Percentiles rank a stretch among this genome's conserved stretches.
phyloP scores from a whole-genome alignment of 805 yeast genomes.

The Pichia heedii region DNA sequence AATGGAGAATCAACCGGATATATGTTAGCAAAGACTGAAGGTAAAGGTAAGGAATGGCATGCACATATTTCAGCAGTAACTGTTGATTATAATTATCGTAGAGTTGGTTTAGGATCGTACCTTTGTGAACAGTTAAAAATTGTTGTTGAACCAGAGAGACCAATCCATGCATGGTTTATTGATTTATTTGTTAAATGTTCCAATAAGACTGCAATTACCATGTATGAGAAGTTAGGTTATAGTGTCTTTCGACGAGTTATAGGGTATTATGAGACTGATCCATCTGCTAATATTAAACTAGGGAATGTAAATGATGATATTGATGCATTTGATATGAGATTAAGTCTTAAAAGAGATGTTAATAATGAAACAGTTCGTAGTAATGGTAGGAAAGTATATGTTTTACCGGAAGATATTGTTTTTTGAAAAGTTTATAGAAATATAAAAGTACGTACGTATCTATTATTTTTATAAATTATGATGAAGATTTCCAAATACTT shows the following conservation, averaged over 20 bases:
- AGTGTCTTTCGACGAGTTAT: conserved; percentile 78
- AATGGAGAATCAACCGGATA: conserved; percentile 45
- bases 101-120: conserved; percentile 78
- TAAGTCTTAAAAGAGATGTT: conserved; percentile 49
- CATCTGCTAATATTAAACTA: conserved; percentile 25
- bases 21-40: conserved; percentile 97
- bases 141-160: conserved; percentile 55
- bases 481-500: conserved; percentile 23
- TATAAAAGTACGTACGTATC: neutral
- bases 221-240: conserved; percentile 85
- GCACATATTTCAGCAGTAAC: conserved; percentile 96
- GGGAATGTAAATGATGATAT: conserved; percentile 49
- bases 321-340: conserved; percentile 88
- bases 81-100: conserved; percentile 68
- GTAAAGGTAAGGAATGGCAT: conserved; percentile 81
- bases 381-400: conserved; percentile 52
- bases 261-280: conserved; percentile 60
- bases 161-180: conserved; percentile 73
- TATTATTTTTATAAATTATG: neutral
- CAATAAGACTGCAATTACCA: conserved; percentile 64
- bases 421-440: conserved; percentile 30
- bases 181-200: conserved; percentile 90
- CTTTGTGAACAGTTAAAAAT: conserved; percentile 67
- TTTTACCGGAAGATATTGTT: conserved; percentile 56
- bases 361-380: conserved; percentile 43